Base-by-base conservation (phyloP, 2,329 filamentous ascomycete species). In the Aureobasidium lini region DNA sequence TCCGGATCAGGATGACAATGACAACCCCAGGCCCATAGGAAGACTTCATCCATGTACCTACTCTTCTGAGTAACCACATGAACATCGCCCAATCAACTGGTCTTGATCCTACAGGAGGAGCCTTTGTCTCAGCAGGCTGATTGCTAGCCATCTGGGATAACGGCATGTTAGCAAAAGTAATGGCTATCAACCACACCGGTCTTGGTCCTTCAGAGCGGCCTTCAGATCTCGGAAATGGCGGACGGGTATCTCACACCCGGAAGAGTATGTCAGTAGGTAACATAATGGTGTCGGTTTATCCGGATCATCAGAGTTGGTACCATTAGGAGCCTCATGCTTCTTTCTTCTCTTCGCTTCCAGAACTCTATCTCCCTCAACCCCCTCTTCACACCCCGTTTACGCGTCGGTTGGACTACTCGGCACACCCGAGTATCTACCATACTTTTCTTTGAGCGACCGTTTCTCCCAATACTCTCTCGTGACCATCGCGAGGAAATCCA, bases 381-480 rank as follows among this genome's bases (percentile, higher is more conserved):
- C 43, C 43, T 57, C 54, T 40, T 32, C 29, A n/a, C 34, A 7
- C 39, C 29, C 50, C 50, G 50, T 54, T 54, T 32, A 39, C 39
- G 52, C 52, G 31, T 28, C 52, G 29, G 40, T 42, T 29, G 52
- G 31, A 8, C 40, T 29, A 43, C 15, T 15, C 18, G 31, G 39
- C 29, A 36, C 31, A 23, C 7, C 52, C 37, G 52, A 43, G 16
- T n/a, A 36, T 44, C 39, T 56, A 56, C 52, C 52, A 56, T 44
- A 46, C 52, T 46, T 36, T 57, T 10, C 54, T 56, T 40, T 40
- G 54, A 57, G 43, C 54, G 54, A 57, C 54, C 54, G 54, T 57
- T 57, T 16, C 18, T 18, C 13, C 54, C 54, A 47, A 57, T 47
- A 57, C 39, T 48, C 32, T 18, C 54, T 57, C 54, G 43, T 57